Evolutionary conservation across 2,329 filamentous ascomycete species (phyloP).

Genomic region (Orbilia ellipsospora): DNA sequence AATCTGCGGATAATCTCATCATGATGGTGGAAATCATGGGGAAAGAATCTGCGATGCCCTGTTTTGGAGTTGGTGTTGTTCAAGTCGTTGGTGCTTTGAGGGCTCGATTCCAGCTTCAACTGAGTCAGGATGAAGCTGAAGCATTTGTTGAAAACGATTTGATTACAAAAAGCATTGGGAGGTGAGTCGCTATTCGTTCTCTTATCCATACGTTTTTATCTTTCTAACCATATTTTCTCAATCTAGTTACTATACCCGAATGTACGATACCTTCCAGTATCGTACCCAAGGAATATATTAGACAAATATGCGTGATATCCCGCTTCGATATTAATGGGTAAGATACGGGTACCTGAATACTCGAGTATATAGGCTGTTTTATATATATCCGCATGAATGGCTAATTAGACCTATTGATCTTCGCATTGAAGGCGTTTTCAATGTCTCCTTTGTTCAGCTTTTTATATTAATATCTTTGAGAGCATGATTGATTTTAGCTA

Average conservation of each 20-base stretch:
- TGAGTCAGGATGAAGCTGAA: conserved; percentile 84
- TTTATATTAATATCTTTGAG: not conserved
- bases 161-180: conserved; percentile 82
- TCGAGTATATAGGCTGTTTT: not conserved
- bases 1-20: conserved; percentile 82
- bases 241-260: conserved; percentile 43
- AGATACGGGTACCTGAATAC: conserved; percentile 23
- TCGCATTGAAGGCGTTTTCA: conserved; percentile 49
- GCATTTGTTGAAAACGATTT: conserved; percentile 82
- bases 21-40: conserved; percentile 88
- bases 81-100: conserved; percentile 76
- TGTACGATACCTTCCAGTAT: conserved; percentile 88
- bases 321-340: conserved; percentile 21
- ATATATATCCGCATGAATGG: not conserved
- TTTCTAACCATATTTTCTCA: conserved; percentile 28
- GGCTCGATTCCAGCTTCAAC: conserved; percentile 81
- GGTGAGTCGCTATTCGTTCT: conserved; percentile 77
- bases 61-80: conserved; percentile 78
- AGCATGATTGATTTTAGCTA: not conserved
- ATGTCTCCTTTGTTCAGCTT: not conserved
- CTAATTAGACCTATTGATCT: conserved; percentile 31
- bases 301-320: conserved; percentile 46
- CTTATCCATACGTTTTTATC: conserved; percentile 3
- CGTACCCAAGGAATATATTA: conserved; percentile 88
- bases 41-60: conserved; percentile 83